Base-by-base conservation (phyloP, 805 yeast species). In the Zygosaccharomyces kombuchaensis region DNA sequence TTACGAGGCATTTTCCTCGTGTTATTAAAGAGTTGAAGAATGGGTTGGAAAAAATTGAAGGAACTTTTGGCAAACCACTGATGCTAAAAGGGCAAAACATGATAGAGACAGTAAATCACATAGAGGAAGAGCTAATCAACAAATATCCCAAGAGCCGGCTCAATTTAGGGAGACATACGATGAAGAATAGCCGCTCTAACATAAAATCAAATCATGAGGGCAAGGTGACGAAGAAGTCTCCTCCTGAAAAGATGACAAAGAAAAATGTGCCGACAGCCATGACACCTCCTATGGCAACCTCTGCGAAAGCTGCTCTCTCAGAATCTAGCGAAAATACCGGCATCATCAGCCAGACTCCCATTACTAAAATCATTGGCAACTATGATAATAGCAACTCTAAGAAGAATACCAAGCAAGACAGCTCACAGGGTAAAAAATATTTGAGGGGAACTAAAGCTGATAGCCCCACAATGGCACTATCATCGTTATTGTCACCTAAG, bases 1-100 rank as follows among this genome's bases (percentile, higher is more conserved):
- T 90, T 6, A 67, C 77, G n/a, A 79, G 80, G 57, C 76, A 77
- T 53, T 68, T 87, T 53, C 98, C 98, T 0, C 69, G 71, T 30
- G 71, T 84, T 0, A 66, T 87, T 8, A 64, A 68, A 3, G 76
- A 71, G 1, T 64, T 91, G 39, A 76, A 74, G 48, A 34, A 50
- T 1, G 75, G 75, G 40, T 55, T 87, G 4, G 47, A 55, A 3
- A 68, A 67, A 9, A 85, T 78, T 69, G 81, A 82, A 51, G 55
- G 62, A 6, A 50, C 56, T 2, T 66, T 69, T 48, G 68, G 69
- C 1, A 60, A 66, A 40, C 68, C 65, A 1, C 71, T 75, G 45
- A 52, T 60, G 16, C 26, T 58, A 1, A 45, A 59, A n/a, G 65
- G 58, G 2, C 45, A 49, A 9, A 53, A 59, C 8, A 50, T 69